These are phyloP conservation scores for Calamus simplicifolius DNA, from an alignment of 176 grass and related monocot genomes.

Conservation along the genomic window DNA sequence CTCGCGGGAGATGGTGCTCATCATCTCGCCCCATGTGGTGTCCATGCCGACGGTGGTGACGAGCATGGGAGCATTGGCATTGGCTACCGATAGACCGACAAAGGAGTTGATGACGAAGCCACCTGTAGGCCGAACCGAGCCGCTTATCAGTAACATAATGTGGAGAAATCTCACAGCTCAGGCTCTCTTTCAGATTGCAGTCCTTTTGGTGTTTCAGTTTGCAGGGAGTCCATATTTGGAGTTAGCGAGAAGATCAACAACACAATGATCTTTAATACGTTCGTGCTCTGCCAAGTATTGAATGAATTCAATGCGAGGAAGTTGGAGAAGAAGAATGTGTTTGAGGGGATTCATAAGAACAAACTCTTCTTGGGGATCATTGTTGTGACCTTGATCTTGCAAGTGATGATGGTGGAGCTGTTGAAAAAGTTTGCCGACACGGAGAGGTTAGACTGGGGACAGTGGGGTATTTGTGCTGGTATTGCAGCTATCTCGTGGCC, in stretches of 20 bases:
- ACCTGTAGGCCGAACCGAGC: constrained; percentile 50
- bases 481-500: constrained; percentile 79
- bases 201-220: constrained; percentile 52
- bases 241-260: constrained; percentile 39
- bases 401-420: constrained; percentile 88
- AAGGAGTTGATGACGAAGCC: constrained; percentile 42
- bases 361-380: constrained; percentile 71
- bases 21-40: no score
- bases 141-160: constrained; percentile 82
- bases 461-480: constrained; percentile 64
- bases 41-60: no score
- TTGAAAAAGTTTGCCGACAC: constrained; percentile 69
- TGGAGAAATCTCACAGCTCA: constrained; percentile 69
- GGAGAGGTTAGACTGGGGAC: constrained; percentile 43
- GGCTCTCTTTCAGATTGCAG: constrained; percentile 49
- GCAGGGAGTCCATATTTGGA: constrained; percentile 18
- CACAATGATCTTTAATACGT: constrained; percentile 84
- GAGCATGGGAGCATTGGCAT: constrained; percentile 65
- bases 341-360: constrained; percentile 53
- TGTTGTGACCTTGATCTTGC: constrained; percentile 38
- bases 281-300: constrained; percentile 92
- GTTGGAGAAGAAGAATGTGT: constrained; percentile 69
- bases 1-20: no score
- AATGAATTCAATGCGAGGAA: constrained; percentile 88
- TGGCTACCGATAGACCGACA: constrained; percentile 48